Base-by-base conservation (phyloP, 2,329 filamentous ascomycete genomes). In the Lasiodiplodia hormozganensis region DNA sequence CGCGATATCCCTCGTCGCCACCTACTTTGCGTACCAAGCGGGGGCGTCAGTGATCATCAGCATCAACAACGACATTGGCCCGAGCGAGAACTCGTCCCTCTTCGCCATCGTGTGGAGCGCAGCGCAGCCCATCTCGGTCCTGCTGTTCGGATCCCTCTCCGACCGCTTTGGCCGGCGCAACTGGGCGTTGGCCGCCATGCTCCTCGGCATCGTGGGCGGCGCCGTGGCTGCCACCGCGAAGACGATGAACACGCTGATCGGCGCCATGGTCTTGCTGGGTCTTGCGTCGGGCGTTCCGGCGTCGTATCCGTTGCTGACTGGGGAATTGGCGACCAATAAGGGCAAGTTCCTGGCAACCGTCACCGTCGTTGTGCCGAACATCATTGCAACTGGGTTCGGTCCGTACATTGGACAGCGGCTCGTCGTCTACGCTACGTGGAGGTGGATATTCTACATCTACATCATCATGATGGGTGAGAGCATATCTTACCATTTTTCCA, bases 371-470 rank as follows among this genome's bases (percentile, higher is more conserved):
- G 51, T 72, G 18, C 68, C 72, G 1, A 70, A 71, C 23, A 62
- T 73, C n/a, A 71, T 72, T 14, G 72, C 72, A 58, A 80, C 81
- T 31, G 76, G 79, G 31, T 81, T 82, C 65, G 84, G 83, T 0
- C 81, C 82, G 23, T 74, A 84, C 53, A 82, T 86, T 64, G 83
- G 82, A 1, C 84, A 83, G 1, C 72, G 70, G 4, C 71, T 78
- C 2, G 74, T 77, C 34, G 67, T 69, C 85, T 84, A 84, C 75
- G 68, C 70, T 4, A 70, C 66, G 8, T 72, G 71, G 71, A 67
- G 85, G 51, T 85, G 83, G 82, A 80, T 76, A 68, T 87, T 82
- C 73, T 85, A 83, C 70, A 72, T 86, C 4, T 81, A 80, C 68
- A 81, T 83, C 71, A 82, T 85, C 34, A 70, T 72, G 21, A 71